Base-by-base conservation (phyloP, 1,139 yeast genomes). In the Wickerhamomyces sp. region DNA sequence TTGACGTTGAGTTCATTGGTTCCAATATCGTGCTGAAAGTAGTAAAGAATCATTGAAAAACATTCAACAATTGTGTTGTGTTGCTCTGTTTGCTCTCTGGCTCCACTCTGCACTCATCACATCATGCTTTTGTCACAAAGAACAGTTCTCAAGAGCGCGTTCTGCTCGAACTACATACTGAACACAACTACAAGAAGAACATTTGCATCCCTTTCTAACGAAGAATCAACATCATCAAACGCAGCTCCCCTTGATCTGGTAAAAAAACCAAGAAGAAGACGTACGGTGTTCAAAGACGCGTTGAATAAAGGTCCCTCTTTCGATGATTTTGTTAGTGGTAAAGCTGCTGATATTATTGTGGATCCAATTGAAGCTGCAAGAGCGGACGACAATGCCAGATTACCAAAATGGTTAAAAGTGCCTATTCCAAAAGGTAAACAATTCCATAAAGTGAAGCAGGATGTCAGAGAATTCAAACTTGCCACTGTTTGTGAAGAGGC, bases 401-500 rank as follows among this genome's bases (percentile, higher is more conserved):
- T 93, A 39, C 99, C 99, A 6, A 64, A 75, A 37, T 93, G 99
- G 99, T 70, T 93, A 38, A 88, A 86, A 58, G 95, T 91, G 4
- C 94, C 95, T 7, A 88, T 91, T 46, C 98, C 98, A 13, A 86
- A 85, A 62, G 98, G 98, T 31, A 71, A 77, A 46, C 80, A 84
- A 30, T 91, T 75, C 61, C 79, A 79, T 52, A 80, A 76, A 49
- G 70, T 93, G 48, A 88, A 89, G 55, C 73, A 78, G 30, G 99
- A 93, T 55, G 82, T 93, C 26, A 71, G 89, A 42, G 96, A 93
- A 43, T 66, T 93, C 42, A 87, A 87, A 45, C 67, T 93, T 37
- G 84, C 96, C 26, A 89, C 98, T 0, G 99, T 93, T 21, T 93
- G 99, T 63, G 97, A 91, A 59, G 98, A 91, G 55, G 98, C 98